A percentile compares a stretch with the other conserved stretches of the same genome.
phyloP scores from a whole-genome alignment of 192 early-diverging fungal species.

The Ambispora gerdemannii region DNA sequence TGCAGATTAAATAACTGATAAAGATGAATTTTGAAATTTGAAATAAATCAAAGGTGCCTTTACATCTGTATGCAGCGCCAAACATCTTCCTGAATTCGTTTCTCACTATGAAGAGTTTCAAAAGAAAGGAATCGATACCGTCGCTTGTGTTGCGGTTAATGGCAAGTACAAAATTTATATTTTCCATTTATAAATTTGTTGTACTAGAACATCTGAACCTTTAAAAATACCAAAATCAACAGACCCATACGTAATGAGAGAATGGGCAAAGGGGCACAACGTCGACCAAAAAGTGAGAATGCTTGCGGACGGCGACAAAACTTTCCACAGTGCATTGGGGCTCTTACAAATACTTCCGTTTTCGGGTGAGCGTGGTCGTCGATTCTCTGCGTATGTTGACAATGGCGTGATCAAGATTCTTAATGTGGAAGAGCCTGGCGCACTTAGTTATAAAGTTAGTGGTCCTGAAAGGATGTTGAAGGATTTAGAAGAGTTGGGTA shows the following conservation, averaged over 20 bases:
- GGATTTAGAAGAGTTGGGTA: neutral
- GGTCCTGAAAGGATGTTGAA: slow-evolving; percentile 21
- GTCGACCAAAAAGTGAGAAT: slow-evolving; percentile 11
- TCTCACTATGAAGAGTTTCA: slow-evolving; percentile 7
- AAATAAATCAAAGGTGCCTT: slow-evolving; percentile 29
- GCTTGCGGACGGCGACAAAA: slow-evolving; percentile 20
- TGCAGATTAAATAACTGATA: no score
- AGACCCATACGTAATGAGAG: slow-evolving; percentile 30
- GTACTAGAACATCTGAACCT: no score
- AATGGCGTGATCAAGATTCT: slow-evolving; percentile 29
- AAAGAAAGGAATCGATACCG: slow-evolving; percentile 18
- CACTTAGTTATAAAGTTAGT: slow-evolving; percentile 14
- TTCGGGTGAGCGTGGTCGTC: slow-evolving; percentile 15
- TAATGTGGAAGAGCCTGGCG: slow-evolving; percentile 30
- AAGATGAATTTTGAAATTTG: no score
- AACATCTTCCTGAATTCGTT: slow-evolving; percentile 29
- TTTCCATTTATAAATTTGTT: no score
- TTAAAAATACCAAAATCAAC: neutral
- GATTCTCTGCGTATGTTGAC: slow-evolving; percentile 29
- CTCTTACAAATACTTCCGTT: slow-evolving; percentile 22
- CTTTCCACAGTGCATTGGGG: slow-evolving; percentile 10
- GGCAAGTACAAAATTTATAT: neutral
- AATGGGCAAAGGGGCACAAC: slow-evolving; percentile 15
- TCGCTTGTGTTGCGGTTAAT: slow-evolving; percentile 29
- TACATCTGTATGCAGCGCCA: slow-evolving; percentile 28